phyloP scores from a whole-genome alignment of 768 basidiomycete species.

The Tulasnella sp. region DNA sequence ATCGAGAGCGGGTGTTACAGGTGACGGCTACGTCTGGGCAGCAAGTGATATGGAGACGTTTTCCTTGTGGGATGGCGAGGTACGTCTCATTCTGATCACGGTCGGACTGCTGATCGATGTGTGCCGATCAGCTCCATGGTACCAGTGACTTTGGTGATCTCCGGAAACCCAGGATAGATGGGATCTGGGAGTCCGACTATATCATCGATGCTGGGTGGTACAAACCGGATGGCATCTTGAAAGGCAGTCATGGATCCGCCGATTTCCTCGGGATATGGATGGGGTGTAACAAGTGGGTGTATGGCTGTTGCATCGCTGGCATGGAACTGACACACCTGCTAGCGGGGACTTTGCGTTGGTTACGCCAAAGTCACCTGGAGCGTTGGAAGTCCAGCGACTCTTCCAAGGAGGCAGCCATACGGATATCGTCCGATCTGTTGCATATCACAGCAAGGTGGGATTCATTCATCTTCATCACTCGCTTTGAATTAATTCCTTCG shows the following conservation, averaged over 20 bases:
- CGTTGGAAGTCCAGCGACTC: conserved; percentile 15
- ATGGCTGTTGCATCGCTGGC: no score
- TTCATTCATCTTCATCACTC: neutral
- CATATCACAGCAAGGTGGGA: conserved; percentile 16
- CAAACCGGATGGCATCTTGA: neutral
- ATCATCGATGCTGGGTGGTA: conserved; percentile 21
- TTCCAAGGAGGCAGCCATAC: conserved; percentile 19
- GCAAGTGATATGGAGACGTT: conserved; percentile 94
- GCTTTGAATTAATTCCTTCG: neutral
- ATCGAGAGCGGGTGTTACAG: conserved; percentile 58
- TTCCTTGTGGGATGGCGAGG: conserved; percentile 69
- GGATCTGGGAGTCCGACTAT: conserved; percentile 23
- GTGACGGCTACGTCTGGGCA: conserved; percentile 46
- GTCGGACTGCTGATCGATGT: neutral
- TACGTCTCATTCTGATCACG: conserved; percentile 22
- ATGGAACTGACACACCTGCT: neutral
- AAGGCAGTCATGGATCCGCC: neutral
- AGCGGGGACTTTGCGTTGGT: conserved; percentile 20
- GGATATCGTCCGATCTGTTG: conserved; percentile 21
- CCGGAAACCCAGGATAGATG: conserved; percentile 12
- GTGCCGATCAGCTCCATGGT: conserved; percentile 15
- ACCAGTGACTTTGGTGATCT: conserved; percentile 21
- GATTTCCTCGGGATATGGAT: conserved; percentile 15
- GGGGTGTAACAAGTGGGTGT: conserved; percentile 14
- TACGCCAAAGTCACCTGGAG: neutral